Conservation (phyloP, 495 filamentous ascomycete genomes). For the Aspergillus mulundensis region DNA sequence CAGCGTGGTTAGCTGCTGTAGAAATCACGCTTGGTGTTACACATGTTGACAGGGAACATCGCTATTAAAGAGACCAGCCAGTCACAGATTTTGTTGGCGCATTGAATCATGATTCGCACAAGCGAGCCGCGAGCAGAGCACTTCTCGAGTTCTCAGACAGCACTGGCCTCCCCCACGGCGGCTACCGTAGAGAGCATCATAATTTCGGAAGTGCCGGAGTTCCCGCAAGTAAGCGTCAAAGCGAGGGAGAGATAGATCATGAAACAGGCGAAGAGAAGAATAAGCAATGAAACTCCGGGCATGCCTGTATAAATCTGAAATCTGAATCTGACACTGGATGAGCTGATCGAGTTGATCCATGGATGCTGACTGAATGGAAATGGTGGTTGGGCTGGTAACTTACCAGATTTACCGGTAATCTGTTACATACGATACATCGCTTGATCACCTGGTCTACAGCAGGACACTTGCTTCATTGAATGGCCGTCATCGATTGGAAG, state of each 20-base stretch:
- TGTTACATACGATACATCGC: background rate
- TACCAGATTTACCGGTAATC: background rate
- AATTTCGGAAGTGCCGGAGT: conserved; percentile 16
- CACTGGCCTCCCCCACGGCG: conserved; percentile 6
- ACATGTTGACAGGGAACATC: background rate
- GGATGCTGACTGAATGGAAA: conserved; percentile 1
- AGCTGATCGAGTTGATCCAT: background rate
- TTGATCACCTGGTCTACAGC: background rate
- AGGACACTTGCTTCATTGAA: too few relatives aligned
- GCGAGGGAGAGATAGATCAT: background rate
- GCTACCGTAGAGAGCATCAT: conserved; percentile 10
- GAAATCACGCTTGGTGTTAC: conserved; percentile 4
- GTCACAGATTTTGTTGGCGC: conserved; percentile 12
- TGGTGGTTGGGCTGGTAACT: background rate
- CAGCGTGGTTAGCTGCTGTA: conserved; percentile 3
- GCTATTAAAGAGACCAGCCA: conserved; percentile 1
- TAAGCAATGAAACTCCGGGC: background rate
- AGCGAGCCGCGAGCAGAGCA: conserved; percentile 4
- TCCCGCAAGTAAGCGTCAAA: background rate
- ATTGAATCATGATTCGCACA: conserved; percentile 19
- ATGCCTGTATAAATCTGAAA: background rate
- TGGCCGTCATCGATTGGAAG: background rate
- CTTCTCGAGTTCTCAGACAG: background rate
- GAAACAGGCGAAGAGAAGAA: background rate
- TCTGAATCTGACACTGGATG: background rate